Evolutionary conservation across 2,329 filamentous ascomycete genomes (phyloP).

Genomic region (Parasarocladium wereldwijsianum): DNA sequence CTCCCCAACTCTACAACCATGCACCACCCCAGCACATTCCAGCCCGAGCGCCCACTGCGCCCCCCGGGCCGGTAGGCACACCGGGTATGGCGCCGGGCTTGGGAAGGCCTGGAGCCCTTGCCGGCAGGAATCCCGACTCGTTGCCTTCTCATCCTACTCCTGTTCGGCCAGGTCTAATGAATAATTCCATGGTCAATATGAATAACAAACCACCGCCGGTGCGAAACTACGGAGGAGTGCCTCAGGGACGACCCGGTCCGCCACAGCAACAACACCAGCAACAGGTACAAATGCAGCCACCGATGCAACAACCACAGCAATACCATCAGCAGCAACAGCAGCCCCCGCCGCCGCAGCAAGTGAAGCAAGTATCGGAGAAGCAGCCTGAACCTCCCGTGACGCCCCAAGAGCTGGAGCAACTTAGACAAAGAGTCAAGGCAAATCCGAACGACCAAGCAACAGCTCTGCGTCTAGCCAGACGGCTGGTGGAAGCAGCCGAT

Average conservation of each 20-base stretch:
- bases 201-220: constrained; percentile 43
- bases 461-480: constrained; percentile 64
- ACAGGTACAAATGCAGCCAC: constrained; percentile 11
- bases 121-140: constrained; percentile 24
- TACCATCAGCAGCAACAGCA: constrained; percentile 16
- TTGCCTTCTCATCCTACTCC: constrained; percentile 47
- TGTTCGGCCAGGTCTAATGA: constrained; percentile 46
- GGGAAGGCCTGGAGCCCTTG: constrained; percentile 10
- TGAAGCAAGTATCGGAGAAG: constrained; percentile 18
- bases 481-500: constrained; percentile 70
- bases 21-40: constrained; percentile 11
- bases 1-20: constrained; percentile 5
- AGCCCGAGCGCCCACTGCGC: constrained; percentile 16
- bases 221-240: constrained; percentile 37
- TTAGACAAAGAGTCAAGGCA: constrained; percentile 54
- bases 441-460: constrained; percentile 60
- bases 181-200: constrained; percentile 39
- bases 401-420: constrained; percentile 57
- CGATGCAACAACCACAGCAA: constrained; percentile 16
- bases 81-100: background rate
- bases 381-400: constrained; percentile 45
- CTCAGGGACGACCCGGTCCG: constrained; percentile 20
- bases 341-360: constrained; percentile 5
- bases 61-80: constrained; percentile 10
- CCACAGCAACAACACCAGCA: constrained; percentile 8